Evolutionary conservation across 2,329 filamentous ascomycete species (phyloP).

Genomic region (Coniosporium tulheliwenetii): DNA sequence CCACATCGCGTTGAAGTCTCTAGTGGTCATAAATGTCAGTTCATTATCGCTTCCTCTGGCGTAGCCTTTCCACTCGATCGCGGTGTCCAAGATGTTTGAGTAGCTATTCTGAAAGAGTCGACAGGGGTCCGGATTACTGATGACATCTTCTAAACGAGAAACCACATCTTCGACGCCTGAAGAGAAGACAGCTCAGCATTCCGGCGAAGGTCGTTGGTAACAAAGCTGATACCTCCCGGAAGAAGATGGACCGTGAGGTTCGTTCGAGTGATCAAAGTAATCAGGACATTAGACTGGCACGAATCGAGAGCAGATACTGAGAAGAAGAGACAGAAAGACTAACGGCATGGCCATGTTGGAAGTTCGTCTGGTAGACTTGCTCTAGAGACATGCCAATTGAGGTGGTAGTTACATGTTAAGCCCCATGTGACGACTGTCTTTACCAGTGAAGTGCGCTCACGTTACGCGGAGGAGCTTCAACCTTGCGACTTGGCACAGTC

Average conservation of each 20-base stretch:
- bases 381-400: no score
- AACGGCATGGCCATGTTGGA: no score
- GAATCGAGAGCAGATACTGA: no score
- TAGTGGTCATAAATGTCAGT: conserved; percentile 43
- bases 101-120: conserved; percentile 58
- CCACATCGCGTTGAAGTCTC: conserved; percentile 43
- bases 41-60: conserved; percentile 45
- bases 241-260: conserved; percentile 26
- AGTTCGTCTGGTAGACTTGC: no score
- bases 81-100: conserved; percentile 62
- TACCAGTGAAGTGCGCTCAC: no score
- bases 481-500: no score
- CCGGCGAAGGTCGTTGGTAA: conserved; percentile 25
- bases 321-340: no score
- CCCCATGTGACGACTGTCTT: no score
- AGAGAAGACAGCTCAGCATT: conserved; percentile 32
- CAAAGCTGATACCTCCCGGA: conserved; percentile 28
- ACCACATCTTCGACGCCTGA: conserved; percentile 25
- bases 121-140: conserved; percentile 43
- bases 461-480: no score
- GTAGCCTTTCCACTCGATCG: conserved; percentile 51
- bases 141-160: conserved; percentile 18
- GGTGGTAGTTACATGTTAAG: no score
- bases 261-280: conserved; percentile 24
- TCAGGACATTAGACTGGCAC: conserved; percentile 19